Evolutionary conservation across 2,329 filamentous ascomycete genomes (phyloP), one percentile per base, ranked within the genome.

Genomic region (Xylaria sp.): DNA sequence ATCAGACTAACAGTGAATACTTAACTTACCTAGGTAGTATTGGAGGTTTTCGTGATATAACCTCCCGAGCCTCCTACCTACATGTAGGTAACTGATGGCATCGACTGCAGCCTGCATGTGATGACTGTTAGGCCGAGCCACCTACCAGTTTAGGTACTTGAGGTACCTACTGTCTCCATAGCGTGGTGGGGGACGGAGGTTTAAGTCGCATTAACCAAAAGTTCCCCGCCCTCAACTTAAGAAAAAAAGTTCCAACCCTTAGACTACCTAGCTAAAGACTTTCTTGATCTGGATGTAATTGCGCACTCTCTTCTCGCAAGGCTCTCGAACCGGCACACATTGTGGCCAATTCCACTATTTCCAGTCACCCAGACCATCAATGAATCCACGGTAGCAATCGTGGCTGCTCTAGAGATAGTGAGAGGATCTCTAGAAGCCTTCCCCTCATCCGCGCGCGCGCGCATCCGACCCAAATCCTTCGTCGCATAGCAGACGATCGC

Each of bases 381-480:
- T 89, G 88, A 86, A 81, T 81, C 77, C 79, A 77, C 86, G 89
- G 87, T 92, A 95, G 93, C 85, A 89, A 82, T 83, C 81, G 84
- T 86, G 85, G 83, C 80, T 86, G 89, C 89, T 92, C 89, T 92
- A 90, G 91, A 90, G 90, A 90, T 90, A 87, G 85, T 89, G 88
- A 88, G 87, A 90, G 87, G 84, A 87, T 91, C 89, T 91, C 89
- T 92, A 90, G 89, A 87, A 88, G 89, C 86, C 85, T 85, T 73
- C 72, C 68, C 66, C 69, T 71, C 71, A 48, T 58, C 42, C 53
- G 64, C 65, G 57, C 65, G 57, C 65, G 63, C 63, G 65, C 70
- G 65, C 68, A 69, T 66, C 33, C 61, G 62, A 65, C 59, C 57
- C 51, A 33, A 53, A 64, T 38, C 38, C 20, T 62, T 73, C 70